Base-by-base conservation (phyloP, 495 filamentous ascomycete species). In the Talaromyces borbonicus region DNA sequence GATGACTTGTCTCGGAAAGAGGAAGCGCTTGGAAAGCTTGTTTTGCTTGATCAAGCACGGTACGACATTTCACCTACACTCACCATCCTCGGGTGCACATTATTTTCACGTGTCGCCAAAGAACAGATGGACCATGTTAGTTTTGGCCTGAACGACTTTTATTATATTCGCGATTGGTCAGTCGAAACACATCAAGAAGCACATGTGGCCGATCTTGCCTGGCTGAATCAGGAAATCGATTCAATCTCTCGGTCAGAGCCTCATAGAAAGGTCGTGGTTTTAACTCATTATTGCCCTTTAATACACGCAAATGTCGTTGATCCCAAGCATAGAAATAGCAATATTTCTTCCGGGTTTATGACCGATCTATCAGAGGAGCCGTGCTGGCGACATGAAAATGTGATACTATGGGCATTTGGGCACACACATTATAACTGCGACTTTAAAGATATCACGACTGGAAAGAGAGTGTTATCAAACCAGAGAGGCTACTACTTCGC, bases 381-480 rank as follows among this genome's bases (percentile, higher is more conserved):
- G 9, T 77, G 74, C 50, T 77, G 62, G 61, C 52, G 20, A 23
- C 58, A 56, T 22, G 27, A 16, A 8, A 47, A 31, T 1, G 73
- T 77, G 14, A 67, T 50, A 38, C 18, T 74, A 1, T 74, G 70
- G 71, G 72, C 64, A 11, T 77, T 72, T 52, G 73, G 70, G 6
- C 71, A 74, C 53, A 75, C 73, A 9, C 74, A 78, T 57, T 72
- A 58, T 51, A 77, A 72, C 50, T 74, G 69, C 51, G 61, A 68
- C 48, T 69, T 68, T 53, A 5, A 18, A 36, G 56, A 59, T 40
- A 3, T 19, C 5, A 11, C 2, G 38, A 52, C 52, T 8, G 53
- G 51, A 6, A 61, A 61, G 39, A 54, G 46, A 37, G 47, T 64
- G 22, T 11, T 62, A 12, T 18, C 56, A 19, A 60, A 64, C 33